Evolutionary conservation across 495 filamentous ascomycete genomes (phyloP), one percentile per base, ranked within the genome.

Genomic region (Penicillium canescens): DNA sequence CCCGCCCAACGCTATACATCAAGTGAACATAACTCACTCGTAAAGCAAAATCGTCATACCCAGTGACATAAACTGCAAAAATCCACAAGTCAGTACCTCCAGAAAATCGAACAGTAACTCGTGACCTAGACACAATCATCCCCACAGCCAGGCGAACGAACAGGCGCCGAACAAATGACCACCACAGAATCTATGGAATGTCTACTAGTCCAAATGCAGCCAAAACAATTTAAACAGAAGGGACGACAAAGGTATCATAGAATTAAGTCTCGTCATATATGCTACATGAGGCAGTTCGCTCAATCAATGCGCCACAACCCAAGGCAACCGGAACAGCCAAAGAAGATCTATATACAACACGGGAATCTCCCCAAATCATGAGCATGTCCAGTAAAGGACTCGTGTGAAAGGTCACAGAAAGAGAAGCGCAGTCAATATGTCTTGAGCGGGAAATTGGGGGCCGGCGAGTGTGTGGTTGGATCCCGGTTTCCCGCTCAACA

Each of bases 201-300:
- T 2, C 28, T 8, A 31, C 28, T 26, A 5, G 6, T 8, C 5
- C 9, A 31, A 31, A 10, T 8, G 9, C 8, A 31, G 28, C 28
- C 28, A 8, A 31, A 9, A 31, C 18, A 31, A 2, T 10, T 31
- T 31, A 31, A 2, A 31, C 28, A 34, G 18, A 14, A 20, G 11
- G 42, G 46, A 60, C 38, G 39, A 68, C 59, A 18, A 40, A 46
- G 59, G 59, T 68, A 68, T 68, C 62, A 57, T 66, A 40, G 55
- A 64, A 66, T 68, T 68, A 68, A 48, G 46, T 62, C 63, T 62
- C 60, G 51, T 66, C 63, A 68, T 62, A 62, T 67, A 68, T 68
- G 57, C 62, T 66, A 66, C 63, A 68, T 66, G 57, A 65, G 59
- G 64, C 62, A 55, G 49, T 42, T 42, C 42, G 63, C 63, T 63